Base-by-base conservation (phyloP, 371 early-diverging fungal species). In the Mucor mucedo region DNA sequence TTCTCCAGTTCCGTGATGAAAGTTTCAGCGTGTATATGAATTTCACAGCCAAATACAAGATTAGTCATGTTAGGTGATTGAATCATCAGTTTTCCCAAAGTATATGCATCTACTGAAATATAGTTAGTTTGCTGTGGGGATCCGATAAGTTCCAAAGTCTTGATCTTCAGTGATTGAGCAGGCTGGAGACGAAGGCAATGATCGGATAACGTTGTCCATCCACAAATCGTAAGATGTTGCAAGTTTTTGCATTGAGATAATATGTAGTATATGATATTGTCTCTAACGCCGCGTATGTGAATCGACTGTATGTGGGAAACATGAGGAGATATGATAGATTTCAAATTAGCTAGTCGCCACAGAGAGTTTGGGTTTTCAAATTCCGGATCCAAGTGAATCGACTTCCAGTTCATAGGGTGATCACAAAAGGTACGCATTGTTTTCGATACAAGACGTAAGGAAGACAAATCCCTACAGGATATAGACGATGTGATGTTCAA, bases 201-300 rank as follows among this genome's bases (percentile, higher is more conserved):
- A 48, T 76, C 68, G 5, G 79, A 76, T 1, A 79, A 44, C 2
- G 79, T 79, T 1, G 44, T 55, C 77, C 79, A 76, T 7, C 76
- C 71, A 38, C 52, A 63, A 0, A 79, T 47, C 0, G 62, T 63
- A 5, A 79, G 52, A 7, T 72, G 62, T 44, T 66, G 50, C 9
- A 79, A 52, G 38, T 72, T 62, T n/a, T 32, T 54, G 30, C 79
- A 79, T n/a, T 52, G 50, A 0, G 47, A 57, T 13, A 79, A 13
- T 5, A 79, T 52, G 41, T 65, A 79, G 0, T 74, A 70, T 2
- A 79, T 53, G 27, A 68, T 42, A 6, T 55, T 63, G 47, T 79
- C 79, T 3, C 72, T 59, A 1, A 74, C 75, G n/a, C 68, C 69
- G 54, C 67, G 47, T 11, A 79, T 70, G 11, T 27, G 47, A 8